Base-by-base conservation (phyloP, 768 basidiomycete genomes). In the Trametes sanguinea region DNA sequence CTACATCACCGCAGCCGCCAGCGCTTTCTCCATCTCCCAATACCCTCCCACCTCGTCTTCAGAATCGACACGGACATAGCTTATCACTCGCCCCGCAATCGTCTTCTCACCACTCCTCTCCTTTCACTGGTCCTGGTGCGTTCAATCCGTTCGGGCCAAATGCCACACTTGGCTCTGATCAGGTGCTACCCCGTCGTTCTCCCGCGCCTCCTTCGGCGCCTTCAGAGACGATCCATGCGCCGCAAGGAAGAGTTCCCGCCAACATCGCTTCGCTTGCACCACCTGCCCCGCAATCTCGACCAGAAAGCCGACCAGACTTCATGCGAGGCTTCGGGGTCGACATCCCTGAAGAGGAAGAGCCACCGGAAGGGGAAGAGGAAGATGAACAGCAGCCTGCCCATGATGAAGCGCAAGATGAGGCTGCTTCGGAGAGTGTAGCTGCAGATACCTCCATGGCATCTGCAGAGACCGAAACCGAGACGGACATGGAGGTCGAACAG, bases 311-410 rank as follows among this genome's bases (percentile, higher is more conserved):
- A 39, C 84, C 88, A 4, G 91, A 94, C 72, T 94, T 93, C 69
- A 74, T 76, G 51, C 82, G 87, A 62, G 92, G 92, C 5, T 94
- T 94, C 74, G 90, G 92, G 10, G 70, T 94, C 58, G 90, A 94
- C 63, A 84, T 86, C 60, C 86, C 90, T 2, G 86, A 90, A 61
- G 90, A 92, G 68, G 86, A 83, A 40, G 90, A 91, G 66, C 88
- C 89, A 62, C 13, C 10, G 42, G 82, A 83, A 44, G 81, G 79
- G 61, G 83, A 81, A 51, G 81, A 83, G 52, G 77, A 59, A n/a
- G 72, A 59, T 6, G 62, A 63, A 13, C 40, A 54, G 14, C 13
- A 56, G 2, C 61, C 54, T 5, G 64, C 57, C 4, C 60, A 63
- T 7, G 65, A 67, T 39, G 63, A 65, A 7, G 46, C 62, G 16